Conservation (phyloP, 208 protist genomes). For the Leishmania braziliensis region DNA sequence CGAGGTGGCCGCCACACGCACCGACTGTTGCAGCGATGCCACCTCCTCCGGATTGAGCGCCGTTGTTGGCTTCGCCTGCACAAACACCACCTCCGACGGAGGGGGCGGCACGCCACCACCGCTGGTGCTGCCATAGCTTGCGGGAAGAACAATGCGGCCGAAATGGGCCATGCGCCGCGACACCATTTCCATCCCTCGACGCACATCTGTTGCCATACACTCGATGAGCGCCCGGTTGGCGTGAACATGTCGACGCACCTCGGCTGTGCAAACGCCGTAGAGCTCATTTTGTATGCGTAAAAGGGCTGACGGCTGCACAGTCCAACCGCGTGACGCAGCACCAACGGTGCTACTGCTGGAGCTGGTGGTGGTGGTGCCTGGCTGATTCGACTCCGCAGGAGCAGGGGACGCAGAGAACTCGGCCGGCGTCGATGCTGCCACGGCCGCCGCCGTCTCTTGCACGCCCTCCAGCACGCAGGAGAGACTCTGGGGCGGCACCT, state of each 20-base stretch:
- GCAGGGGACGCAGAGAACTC: background rate
- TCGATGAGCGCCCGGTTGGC: constrained; percentile 45
- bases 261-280: constrained; percentile 79
- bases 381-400: background rate
- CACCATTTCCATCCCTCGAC: constrained; percentile 24
- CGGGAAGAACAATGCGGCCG: constrained; percentile 21
- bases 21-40: constrained; percentile 38
- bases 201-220: constrained; percentile 77
- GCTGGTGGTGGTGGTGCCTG: background rate
- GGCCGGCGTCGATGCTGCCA: constrained; percentile 36
- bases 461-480: constrained; percentile 95
- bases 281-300: constrained; percentile 93
- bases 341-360: constrained; percentile 45
- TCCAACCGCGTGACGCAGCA: constrained; percentile 94
- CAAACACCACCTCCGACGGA: constrained; percentile 36
- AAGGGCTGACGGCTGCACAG: constrained; percentile 91
- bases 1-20: constrained; percentile 16
- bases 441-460: constrained; percentile 71
- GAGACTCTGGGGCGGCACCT: constrained; percentile 89
- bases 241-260: constrained; percentile 70
- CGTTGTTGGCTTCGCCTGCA: constrained; percentile 27
- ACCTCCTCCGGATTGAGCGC: constrained; percentile 31
- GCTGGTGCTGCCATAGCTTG: constrained; percentile 19
- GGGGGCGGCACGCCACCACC: constrained; percentile 39
- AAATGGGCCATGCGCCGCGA: constrained; percentile 31